Base-by-base conservation (phyloP, 2,329 filamentous ascomycete species). In the Cytospora piceicola region DNA sequence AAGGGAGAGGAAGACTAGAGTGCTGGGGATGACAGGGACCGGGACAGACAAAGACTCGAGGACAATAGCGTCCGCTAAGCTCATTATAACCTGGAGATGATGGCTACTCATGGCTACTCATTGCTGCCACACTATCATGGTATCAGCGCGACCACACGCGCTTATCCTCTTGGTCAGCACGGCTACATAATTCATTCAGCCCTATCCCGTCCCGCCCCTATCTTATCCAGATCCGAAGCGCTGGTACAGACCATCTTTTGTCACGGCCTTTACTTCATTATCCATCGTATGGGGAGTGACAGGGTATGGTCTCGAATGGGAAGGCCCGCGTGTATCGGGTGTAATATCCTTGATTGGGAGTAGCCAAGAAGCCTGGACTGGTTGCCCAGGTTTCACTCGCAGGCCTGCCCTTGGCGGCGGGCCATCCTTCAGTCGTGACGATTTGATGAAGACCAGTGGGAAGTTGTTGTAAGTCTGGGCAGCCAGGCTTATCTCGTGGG, bases 241-340 rank as follows among this genome's bases (percentile, higher is more conserved):
- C 61, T 51, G 52, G 65, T 61, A 30, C 29, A 29, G 39, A 42
- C 61, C 65, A 67, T 59, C 55, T 9, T 67, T 63, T 60, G 61
- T 63, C 61, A 56, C 42, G 53, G 42, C 17, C 39, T 36, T 64
- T 67, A 63, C 24, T 54, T 49, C 32, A 49, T 49, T 11, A 49
- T 36, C 11, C 34, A 34, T 3, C 32, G 11, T 12, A 34, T 4
- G 4, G 32, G 32, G 17, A 24, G 46, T 49, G 4, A 12, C 46
- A 36, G 17, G 22, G 24, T 39, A 29, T 14, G 12, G 17, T 42
- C 34, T 60, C 39, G 49, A 39, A 52, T 46, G 27, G 29, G 24
- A 29, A 53, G 12, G 22, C 29, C 29, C 24, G 22, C 27, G 17
- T 12, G 4, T 20, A 52, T 27, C 15, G 17, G 5, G n/a, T 30